Percentiles rank a stretch among this genome's conserved stretches.
Conservation (phyloP, 2,329 filamentous ascomycete species). For the Drechslerella coelobrocha region DNA sequence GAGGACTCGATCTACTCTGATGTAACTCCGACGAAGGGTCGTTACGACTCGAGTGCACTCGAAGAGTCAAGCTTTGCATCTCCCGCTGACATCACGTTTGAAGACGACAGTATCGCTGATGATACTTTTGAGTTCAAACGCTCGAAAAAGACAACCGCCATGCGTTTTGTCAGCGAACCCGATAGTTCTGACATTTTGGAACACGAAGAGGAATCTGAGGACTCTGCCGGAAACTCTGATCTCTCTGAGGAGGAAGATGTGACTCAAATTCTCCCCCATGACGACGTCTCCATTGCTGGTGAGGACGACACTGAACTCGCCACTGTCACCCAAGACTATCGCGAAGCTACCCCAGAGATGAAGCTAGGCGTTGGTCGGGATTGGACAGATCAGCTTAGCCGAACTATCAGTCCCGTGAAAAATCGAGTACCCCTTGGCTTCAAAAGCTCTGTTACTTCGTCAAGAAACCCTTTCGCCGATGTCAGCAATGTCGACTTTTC, state of each 20-base stretch:
- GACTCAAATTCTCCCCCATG: constrained; percentile 47
- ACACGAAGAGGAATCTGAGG: constrained; percentile 56
- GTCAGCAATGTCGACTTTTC: constrained; percentile 47
- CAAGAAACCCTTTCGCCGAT: constrained; percentile 45
- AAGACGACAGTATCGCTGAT: constrained; percentile 58
- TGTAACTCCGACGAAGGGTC: constrained; percentile 52
- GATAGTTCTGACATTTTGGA: constrained; percentile 60
- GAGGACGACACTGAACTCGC: constrained; percentile 61
- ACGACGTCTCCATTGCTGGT: constrained; percentile 70
- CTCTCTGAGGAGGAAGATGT: constrained; percentile 43
- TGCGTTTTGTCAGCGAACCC: constrained; percentile 63
- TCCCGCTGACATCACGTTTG: constrained; percentile 54
- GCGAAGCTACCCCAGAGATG: constrained; percentile 63
- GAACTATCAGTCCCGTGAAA: constrained; percentile 92
- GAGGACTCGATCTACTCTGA: constrained; percentile 39
- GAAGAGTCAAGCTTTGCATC: constrained; percentile 48
- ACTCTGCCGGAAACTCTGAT: constrained; percentile 42
- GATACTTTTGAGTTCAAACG: constrained; percentile 67
- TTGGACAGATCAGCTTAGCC: constrained; percentile 92
- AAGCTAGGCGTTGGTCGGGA: constrained; percentile 70
- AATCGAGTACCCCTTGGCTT: constrained; percentile 51
- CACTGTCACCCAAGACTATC: constrained; percentile 60
- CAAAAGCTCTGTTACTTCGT: constrained; percentile 27
- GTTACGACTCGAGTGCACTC: constrained; percentile 49
- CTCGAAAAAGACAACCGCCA: constrained; percentile 56